Evolutionary conservation across 192 early-diverging fungal genomes (phyloP), one percentile per base, ranked within the genome.

Genomic region (Glomus cerebriforme): DNA sequence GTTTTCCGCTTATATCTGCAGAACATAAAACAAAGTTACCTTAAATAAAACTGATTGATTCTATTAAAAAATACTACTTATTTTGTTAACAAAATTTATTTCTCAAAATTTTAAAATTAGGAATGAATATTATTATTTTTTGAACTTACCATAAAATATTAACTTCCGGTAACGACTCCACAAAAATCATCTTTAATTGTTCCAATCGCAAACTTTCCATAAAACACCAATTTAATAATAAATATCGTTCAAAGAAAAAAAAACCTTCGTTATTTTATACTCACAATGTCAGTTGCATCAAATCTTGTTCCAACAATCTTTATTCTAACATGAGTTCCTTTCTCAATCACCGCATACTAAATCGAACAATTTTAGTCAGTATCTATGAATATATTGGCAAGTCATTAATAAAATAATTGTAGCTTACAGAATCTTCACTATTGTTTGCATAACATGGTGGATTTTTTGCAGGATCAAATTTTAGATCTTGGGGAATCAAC

Each of bases 141-240:
- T 54, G 7, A 49, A 54, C 49, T 54, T 54, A 54, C 49, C 17
- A 19, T 4, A 43, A 43, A 43, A 43, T 1, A 54, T 54, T 22
- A 54, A 22, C 49, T 54, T 54, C 49, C 49, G 6, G 49, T 54
- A 54, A 54, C 49, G 47, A 78, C 47, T 68, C 77, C 77, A 37
- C 63, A 69, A 59, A 68, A 99, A 90, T 99, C 96, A 81, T 99
- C 96, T 84, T 97, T 98, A 84, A 99, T 97, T 7, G 96, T 97
- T 27, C 96, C 96, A 75, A 96, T 96, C 29, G 95, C 95, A 86
- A 93, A 94, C 95, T 96, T 82, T 22, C 58, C 31, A 59, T 39
- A 39, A 67, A 43, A 47, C 47, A 31, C 5, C 22, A 62, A 27
- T 4, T 47, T 62, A 68, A 32, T 5, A 47, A 58, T 31, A 19